Conservation (phyloP, 1,284 basidiomycete species). For the Microbotryum saponariae region DNA sequence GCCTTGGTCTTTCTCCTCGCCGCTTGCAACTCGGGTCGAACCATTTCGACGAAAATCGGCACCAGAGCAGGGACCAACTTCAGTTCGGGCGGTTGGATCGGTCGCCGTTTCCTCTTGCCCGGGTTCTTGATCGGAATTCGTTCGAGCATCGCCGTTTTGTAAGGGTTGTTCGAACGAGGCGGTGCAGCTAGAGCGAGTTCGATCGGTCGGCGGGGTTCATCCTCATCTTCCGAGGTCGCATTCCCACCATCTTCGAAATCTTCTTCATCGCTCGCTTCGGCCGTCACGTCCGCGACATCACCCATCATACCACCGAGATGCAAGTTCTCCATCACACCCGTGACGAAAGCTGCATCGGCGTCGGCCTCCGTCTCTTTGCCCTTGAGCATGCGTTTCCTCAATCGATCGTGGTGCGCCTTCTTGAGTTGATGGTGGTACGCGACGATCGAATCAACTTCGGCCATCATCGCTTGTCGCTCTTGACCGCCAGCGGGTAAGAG, state of each 20-base stretch:
- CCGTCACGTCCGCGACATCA: constrained; percentile 69
- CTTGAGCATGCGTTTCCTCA: constrained; percentile 64
- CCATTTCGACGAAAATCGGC: constrained; percentile 82
- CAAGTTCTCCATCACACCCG: constrained; percentile 67
- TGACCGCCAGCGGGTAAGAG: constrained; percentile 70
- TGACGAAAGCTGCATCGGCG: constrained; percentile 67
- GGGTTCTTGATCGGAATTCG: constrained; percentile 17
- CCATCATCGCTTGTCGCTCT: constrained; percentile 65
- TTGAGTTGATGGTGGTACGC: constrained; percentile 88
- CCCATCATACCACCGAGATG: constrained; percentile 70
- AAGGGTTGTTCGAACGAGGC: constrained; percentile 7
- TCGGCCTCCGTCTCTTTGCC: constrained; percentile 61
- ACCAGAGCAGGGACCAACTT: constrained; percentile 65
- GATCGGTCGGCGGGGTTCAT: constrained; percentile 35
- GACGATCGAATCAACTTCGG: constrained; percentile 77
- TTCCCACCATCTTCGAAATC: constrained; percentile 45
- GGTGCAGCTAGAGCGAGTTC: not conserved
- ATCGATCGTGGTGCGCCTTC: constrained; percentile 77
- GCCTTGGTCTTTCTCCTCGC: constrained; percentile 4
- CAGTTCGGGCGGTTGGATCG: constrained; percentile 66
- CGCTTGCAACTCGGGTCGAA: constrained; percentile 38
- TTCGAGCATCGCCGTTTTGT: constrained; percentile 11
- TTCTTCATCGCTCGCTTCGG: constrained; percentile 50
- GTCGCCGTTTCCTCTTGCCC: constrained; percentile 46
- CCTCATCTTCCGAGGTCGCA: constrained; percentile 40